A percentile compares a stretch with the other conserved stretches of the same genome.
Conservation (phyloP, 129 eudicot species). For the Flaveria linearis region DNA sequence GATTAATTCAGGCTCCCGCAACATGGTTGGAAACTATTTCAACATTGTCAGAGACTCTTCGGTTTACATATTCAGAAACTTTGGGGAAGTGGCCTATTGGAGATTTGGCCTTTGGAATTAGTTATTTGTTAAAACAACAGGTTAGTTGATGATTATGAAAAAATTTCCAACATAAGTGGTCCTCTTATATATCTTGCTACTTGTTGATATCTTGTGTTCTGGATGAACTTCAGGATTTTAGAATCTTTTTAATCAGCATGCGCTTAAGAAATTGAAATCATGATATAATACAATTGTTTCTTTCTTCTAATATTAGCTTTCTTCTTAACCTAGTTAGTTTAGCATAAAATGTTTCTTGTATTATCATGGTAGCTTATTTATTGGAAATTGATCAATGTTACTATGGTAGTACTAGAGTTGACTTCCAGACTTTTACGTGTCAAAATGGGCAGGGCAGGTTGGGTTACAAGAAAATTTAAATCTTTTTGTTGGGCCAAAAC, state of each 20-base stretch:
- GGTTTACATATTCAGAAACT: slow-evolving; percentile 96
- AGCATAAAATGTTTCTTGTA: background rate
- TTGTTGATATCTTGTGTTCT: background rate
- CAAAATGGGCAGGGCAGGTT: slow-evolving; percentile 5
- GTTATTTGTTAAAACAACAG: slow-evolving; percentile 83
- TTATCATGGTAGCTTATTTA: background rate
- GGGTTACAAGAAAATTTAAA: background rate
- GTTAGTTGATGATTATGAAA: slow-evolving; percentile 31
- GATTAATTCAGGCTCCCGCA: slow-evolving; percentile 93
- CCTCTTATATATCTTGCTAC: background rate
- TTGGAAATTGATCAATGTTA: background rate
- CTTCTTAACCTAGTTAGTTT: background rate
- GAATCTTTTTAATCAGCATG: background rate
- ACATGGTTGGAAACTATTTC: slow-evolving; percentile 98
- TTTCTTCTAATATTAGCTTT: background rate
- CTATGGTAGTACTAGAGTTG: background rate
- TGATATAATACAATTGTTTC: background rate
- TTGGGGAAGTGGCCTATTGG: slow-evolving; percentile 99
- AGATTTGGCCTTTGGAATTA: slow-evolving; percentile 97
- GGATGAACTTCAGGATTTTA: background rate
- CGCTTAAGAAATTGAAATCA: background rate
- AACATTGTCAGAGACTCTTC: slow-evolving; percentile 88
- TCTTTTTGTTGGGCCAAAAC: background rate
- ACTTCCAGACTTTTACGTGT: background rate
- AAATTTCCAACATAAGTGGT: background rate